A percentile compares a stretch with the other conserved stretches of the same genome.
These are phyloP conservation scores for Globisporangium carolinianum DNA, from an alignment of 352 stramenopile species.

Conservation along the genomic window DNA sequence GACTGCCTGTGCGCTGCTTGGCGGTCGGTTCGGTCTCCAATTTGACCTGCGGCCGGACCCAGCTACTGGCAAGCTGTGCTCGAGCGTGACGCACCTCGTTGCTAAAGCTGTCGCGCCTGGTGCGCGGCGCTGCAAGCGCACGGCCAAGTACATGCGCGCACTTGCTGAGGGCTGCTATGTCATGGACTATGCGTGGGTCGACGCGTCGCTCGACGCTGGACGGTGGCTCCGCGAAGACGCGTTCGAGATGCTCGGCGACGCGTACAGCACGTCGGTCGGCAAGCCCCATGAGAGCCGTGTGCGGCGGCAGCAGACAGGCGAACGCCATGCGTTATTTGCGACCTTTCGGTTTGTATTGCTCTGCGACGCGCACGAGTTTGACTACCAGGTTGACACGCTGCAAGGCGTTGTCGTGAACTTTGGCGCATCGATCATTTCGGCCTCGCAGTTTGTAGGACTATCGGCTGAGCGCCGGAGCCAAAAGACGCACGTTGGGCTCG, in stretches of 20 bases:
- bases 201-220: constrained; percentile 48
- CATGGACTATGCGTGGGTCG: constrained; percentile 73
- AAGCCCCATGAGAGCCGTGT: constrained; percentile 64
- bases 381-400: constrained; percentile 65
- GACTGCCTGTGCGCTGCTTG: constrained; percentile 48
- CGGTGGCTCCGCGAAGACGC: constrained; percentile 62
- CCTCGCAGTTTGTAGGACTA: constrained; percentile 19
- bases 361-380: constrained; percentile 57
- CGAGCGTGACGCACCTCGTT: constrained; percentile 72
- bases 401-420: constrained; percentile 59
- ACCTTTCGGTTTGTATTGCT: constrained; percentile 73
- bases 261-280: constrained; percentile 62
- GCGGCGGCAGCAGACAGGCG: constrained; percentile 34
- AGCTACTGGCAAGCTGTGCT: constrained; percentile 26
- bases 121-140: constrained; percentile 62
- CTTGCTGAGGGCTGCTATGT: constrained; percentile 67
- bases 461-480: constrained; percentile 15
- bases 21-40: constrained; percentile 60
- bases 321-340: constrained; percentile 71
- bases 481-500: constrained; percentile 55
- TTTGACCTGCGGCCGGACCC: constrained; percentile 63
- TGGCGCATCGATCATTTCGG: constrained; percentile 41
- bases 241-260: constrained; percentile 77
- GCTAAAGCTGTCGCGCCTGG: constrained; percentile 41
- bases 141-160: constrained; percentile 82